A percentile compares a stretch with the other conserved stretches of the same genome.
phyloP scores from a whole-genome alignment of 371 early-diverging fungal genomes.

The Mortierella sp. region DNA sequence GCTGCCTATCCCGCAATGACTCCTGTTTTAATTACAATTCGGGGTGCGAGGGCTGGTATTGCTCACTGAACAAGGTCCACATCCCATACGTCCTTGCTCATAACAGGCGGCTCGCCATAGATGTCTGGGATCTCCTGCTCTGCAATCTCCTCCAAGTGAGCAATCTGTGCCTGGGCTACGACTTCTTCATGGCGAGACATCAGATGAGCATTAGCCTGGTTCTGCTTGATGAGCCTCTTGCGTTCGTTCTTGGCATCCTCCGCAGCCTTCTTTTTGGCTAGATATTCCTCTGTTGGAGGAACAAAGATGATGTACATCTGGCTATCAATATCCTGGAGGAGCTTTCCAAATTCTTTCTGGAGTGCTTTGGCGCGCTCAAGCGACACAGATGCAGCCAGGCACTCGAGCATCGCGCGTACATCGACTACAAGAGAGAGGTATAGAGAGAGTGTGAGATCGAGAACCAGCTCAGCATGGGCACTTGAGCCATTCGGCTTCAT shows the following conservation, averaged over 20 bases:
- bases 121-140: slow-evolving; percentile 52
- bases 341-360: slow-evolving; percentile 33
- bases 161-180: slow-evolving; percentile 44
- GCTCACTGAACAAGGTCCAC: slow-evolving; percentile 31
- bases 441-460: not conserved
- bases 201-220: slow-evolving; percentile 33
- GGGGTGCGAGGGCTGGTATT: not conserved
- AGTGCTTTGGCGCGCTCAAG: slow-evolving; percentile 43
- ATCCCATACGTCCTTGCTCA: slow-evolving; percentile 50
- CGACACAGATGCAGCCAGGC: slow-evolving; percentile 41
- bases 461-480: not conserved
- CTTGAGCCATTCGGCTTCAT: too few relatives aligned
- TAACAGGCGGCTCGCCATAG: slow-evolving; percentile 44
- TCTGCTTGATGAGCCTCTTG: slow-evolving; percentile 43
- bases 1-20: too few relatives aligned
- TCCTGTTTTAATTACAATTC: not conserved
- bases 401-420: slow-evolving; percentile 33
- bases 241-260: slow-evolving; percentile 53
- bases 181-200: slow-evolving; percentile 54
- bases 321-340: slow-evolving; percentile 28
- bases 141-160: slow-evolving; percentile 48
- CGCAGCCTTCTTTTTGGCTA: slow-evolving; percentile 50
- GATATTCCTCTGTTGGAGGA: slow-evolving; percentile 40
- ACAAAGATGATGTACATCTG: slow-evolving; percentile 34
- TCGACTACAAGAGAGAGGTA: slow-evolving; percentile 17